Evolutionary conservation across 2,329 filamentous ascomycete genomes (phyloP), one percentile per base, ranked within the genome.

Genomic region (Erysiphe pisi): DNA sequence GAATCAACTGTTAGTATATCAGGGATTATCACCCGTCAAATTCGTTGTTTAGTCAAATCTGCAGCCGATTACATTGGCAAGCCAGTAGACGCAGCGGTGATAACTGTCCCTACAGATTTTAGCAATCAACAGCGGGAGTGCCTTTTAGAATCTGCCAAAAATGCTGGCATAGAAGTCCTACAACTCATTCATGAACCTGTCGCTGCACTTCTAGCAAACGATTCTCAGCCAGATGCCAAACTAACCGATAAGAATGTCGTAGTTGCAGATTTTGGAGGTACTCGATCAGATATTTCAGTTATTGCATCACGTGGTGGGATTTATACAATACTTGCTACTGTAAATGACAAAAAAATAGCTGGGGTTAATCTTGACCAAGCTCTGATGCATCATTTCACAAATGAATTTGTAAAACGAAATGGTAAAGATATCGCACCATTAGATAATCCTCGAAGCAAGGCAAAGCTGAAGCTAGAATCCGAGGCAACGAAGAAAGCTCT

Each of bases 331-430:
- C 87, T 99, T 77, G 93, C 95, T 28, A 97, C 94, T 18, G 89
- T 91, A 45, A 95, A 98, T 85, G 95, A 99, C 86, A 97, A 97
- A 84, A 94, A 98, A 82, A 92, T 94, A 80, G 90, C 92, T 77
- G 95, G 95, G 82, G 87, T 89, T 52, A 90, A 93, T 80, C 87
- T 99, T 77, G 95, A 99, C 85, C 88, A 95, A 83, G 91, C 94
- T 75, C 87, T 99, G 78, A 92, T 97, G 83, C 94, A 99, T 83
- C 91, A 97, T 86, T 97, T 98, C 81, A 92, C 94, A 80, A 99
- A 99, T 87, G 95, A 99, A 84, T 99, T 99, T 85, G 88, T 95
- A 82, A 98, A 99, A 89, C 97, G 97, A 87, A 89, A 98, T 85
- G 68, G 84, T 84, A 52, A 89, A 65, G 75, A 76, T 65, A 36